Evolutionary conservation across 306 rosid species (phyloP).

Genomic region (Oxytropis ochrocephala): DNA sequence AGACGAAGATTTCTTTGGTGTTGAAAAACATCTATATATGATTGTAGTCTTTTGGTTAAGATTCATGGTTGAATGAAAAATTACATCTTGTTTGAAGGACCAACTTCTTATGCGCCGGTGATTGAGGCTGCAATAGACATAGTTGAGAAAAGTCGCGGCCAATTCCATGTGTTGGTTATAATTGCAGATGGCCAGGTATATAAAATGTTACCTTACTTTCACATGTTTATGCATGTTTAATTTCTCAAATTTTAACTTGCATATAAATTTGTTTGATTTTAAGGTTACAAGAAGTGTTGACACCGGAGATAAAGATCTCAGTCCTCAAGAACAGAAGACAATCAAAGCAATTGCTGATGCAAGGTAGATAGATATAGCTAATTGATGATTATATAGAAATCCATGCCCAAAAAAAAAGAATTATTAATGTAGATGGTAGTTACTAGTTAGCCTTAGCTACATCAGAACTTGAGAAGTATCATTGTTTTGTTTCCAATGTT

Average conservation of each 20-base stretch:
- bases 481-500: neutral
- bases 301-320: slow-evolving; percentile 44
- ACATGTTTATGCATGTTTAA: neutral
- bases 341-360: slow-evolving; percentile 75
- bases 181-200: slow-evolving; percentile 87
- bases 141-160: slow-evolving; percentile 80
- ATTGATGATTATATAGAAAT: neutral
- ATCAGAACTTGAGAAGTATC: neutral
- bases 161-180: slow-evolving; percentile 80
- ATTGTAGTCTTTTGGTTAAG: neutral
- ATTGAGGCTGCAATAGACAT: slow-evolving; percentile 82
- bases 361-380: slow-evolving; percentile 43
- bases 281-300: slow-evolving; percentile 82
- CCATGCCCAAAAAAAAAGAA: neutral
- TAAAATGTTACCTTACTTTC: neutral
- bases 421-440: neutral
- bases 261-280: slow-evolving; percentile 1
- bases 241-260: neutral
- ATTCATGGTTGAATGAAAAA: slow-evolving; percentile 8
- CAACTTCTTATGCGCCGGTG: slow-evolving; percentile 84
- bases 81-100: slow-evolving; percentile 51
- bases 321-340: slow-evolving; percentile 81
- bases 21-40: neutral
- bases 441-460: neutral
- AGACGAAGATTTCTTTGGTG: neutral